phyloP scores from a whole-genome alignment of 1,139 yeast species.

The Dujonia santamariae region DNA sequence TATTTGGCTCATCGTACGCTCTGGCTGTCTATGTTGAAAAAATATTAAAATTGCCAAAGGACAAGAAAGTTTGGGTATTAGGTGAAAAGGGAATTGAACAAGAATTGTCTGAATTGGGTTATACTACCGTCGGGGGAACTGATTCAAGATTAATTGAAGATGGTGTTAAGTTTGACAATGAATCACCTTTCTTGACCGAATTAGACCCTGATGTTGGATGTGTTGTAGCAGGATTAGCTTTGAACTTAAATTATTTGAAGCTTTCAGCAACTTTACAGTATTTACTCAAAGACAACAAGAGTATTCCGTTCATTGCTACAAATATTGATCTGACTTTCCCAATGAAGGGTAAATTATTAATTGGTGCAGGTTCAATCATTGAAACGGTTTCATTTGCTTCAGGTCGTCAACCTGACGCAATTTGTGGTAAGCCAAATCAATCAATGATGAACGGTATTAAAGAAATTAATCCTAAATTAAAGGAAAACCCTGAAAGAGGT shows the following conservation, averaged over 20 bases:
- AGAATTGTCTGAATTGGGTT: conserved; percentile 42
- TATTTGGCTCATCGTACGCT: conserved; percentile 91
- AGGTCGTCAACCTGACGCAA: conserved; percentile 64
- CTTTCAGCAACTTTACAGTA: conserved; percentile 82
- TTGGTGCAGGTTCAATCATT: conserved; percentile 94
- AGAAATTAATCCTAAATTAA: conserved; percentile 51
- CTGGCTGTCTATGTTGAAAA: conserved; percentile 82
- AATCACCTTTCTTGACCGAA: conserved; percentile 30
- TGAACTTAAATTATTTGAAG: conserved; percentile 74
- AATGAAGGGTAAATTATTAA: conserved; percentile 74
- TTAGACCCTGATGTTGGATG: conserved; percentile 78
- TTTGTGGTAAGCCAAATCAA: conserved; percentile 87
- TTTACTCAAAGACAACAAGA: conserved; percentile 54
- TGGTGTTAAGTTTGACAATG: conserved; percentile 34
- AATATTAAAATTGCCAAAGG: conserved; percentile 62
- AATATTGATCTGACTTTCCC: conserved; percentile 95
- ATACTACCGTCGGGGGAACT: conserved; percentile 41
- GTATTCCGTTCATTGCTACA: conserved; percentile 84
- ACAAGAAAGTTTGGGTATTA: conserved; percentile 52
- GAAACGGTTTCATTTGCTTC: conserved; percentile 75
- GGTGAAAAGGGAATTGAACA: conserved; percentile 46
- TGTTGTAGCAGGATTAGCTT: conserved; percentile 84
- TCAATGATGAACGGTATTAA: conserved; percentile 90
- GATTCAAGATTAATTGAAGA: conserved; percentile 27
- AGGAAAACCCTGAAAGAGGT: conserved; percentile 58